Percentiles rank a stretch among this genome's conserved stretches.
These are phyloP conservation scores for Apiospora marii DNA, from an alignment of 2,329 filamentous ascomycete species.

Conservation along the genomic window DNA sequence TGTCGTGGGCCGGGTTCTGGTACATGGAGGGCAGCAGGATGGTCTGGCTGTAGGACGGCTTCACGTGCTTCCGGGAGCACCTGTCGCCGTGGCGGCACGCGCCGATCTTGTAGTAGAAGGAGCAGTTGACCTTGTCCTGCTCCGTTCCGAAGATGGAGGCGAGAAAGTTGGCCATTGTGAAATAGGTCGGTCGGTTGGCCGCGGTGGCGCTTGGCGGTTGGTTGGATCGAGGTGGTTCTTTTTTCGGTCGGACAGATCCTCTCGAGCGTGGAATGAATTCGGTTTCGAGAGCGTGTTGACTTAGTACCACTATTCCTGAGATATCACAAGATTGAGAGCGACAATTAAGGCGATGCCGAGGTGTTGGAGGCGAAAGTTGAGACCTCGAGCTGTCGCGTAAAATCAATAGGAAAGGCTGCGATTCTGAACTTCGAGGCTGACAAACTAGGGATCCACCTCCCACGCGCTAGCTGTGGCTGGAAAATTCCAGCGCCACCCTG, in stretches of 20 bases:
- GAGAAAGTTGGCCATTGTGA: constrained; percentile 92
- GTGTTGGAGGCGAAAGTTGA: background rate
- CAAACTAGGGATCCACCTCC: background rate
- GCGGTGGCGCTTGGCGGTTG: constrained; percentile 8
- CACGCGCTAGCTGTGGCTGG: constrained; percentile 17
- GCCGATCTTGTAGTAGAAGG: constrained; percentile 99
- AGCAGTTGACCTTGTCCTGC: constrained; percentile 99
- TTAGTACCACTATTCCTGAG: background rate
- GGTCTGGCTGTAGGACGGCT: constrained; percentile 96
- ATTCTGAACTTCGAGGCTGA: constrained; percentile 10
- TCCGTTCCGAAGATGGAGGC: constrained; percentile 99
- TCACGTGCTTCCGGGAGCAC: constrained; percentile 98
- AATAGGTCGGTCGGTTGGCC: background rate
- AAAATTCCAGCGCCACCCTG: constrained; percentile 8
- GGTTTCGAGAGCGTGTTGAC: no score
- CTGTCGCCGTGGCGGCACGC: constrained; percentile 98
- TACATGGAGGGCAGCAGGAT: constrained; percentile 98
- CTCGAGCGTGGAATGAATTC: background rate
- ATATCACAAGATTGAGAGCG: background rate
- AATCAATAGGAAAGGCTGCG: constrained; percentile 16
- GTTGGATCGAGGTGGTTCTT: background rate
- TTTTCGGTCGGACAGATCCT: background rate
- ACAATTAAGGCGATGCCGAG: background rate
- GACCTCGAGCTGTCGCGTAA: constrained; percentile 14
- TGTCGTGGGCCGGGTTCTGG: constrained; percentile 97